A percentile compares a stretch with the other conserved stretches of the same genome.
Evolutionary conservation across 2,329 filamentous ascomycete species (phyloP).

Genomic region (Raffaelea albimanens): DNA sequence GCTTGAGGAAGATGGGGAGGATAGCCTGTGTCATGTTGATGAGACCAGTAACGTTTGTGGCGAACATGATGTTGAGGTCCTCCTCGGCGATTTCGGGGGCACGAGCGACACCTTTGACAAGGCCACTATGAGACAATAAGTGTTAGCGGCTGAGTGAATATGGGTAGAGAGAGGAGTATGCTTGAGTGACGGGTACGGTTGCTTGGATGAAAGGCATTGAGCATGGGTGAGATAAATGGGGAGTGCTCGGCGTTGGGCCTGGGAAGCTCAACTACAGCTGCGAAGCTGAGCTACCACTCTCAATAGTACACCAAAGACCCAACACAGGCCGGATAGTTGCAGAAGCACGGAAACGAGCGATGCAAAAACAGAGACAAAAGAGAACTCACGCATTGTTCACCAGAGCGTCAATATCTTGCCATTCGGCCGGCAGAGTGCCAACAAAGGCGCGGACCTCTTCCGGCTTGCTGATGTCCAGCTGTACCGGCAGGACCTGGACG

Average conservation of each 20-base stretch:
- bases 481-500: slow-evolving; percentile 72
- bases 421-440: slow-evolving; percentile 64
- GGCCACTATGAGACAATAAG: slow-evolving; percentile 56
- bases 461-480: slow-evolving; percentile 78
- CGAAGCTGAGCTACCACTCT: too few relatives aligned
- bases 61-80: slow-evolving; percentile 81
- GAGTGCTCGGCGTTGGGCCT: too few relatives aligned
- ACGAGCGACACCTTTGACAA: slow-evolving; percentile 80
- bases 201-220: too few relatives aligned
- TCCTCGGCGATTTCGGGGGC: slow-evolving; percentile 73
- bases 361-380: not conserved
- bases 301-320: too few relatives aligned
- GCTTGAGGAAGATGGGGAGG: slow-evolving; percentile 70
- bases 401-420: slow-evolving; percentile 74
- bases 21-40: slow-evolving; percentile 96
- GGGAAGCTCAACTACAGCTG: not conserved
- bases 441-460: slow-evolving; percentile 68
- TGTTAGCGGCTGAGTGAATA: too few relatives aligned
- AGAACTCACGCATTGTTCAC: slow-evolving; percentile 86
- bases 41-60: slow-evolving; percentile 87
- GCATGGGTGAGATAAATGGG: too few relatives aligned
- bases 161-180: too few relatives aligned
- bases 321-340: not conserved
- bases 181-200: not conserved
- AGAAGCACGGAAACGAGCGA: not conserved